Percentiles rank a stretch among this genome's conserved stretches.
These are phyloP conservation scores for Avena sativa DNA, from an alignment of 176 grass and related monocot species.

Conservation along the genomic window DNA sequence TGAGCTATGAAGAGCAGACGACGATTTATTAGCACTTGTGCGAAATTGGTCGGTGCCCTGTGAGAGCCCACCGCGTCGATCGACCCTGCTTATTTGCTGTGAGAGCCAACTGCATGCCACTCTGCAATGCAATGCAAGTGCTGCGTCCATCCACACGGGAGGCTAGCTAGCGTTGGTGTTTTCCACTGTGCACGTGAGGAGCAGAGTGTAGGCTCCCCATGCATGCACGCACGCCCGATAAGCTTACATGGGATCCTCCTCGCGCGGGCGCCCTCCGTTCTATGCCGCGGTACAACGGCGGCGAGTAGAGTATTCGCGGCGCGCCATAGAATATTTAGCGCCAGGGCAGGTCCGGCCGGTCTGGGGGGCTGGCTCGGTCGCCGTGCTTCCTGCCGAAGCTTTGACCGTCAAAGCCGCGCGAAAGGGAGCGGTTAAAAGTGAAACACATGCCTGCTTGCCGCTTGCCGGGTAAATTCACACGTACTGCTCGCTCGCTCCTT, in stretches of 20 bases:
- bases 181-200: constrained; percentile 65
- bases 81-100: neutral
- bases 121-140: neutral
- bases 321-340: constrained; percentile 52
- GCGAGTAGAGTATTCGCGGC: constrained; percentile 48
- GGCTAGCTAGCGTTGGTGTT: constrained; percentile 37
- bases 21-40: neutral
- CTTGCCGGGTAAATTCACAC: neutral
- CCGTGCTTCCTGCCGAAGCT: constrained; percentile 53
- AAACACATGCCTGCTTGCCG: constrained; percentile 8
- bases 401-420: constrained; percentile 57
- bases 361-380: constrained; percentile 40
- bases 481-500: neutral
- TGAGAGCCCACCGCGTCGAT: neutral
- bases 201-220: constrained; percentile 44
- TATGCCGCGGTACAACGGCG: neutral
- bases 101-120: neutral
- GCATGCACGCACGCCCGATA: neutral
- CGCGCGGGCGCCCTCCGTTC: neutral
- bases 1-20: neutral
- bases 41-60: neutral
- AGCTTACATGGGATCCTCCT: constrained; percentile 50
- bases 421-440: constrained; percentile 42
- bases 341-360: constrained; percentile 41
- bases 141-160: neutral